Evolutionary conservation across 768 basidiomycete genomes (phyloP).

Genomic region (Podaxis sp.): DNA sequence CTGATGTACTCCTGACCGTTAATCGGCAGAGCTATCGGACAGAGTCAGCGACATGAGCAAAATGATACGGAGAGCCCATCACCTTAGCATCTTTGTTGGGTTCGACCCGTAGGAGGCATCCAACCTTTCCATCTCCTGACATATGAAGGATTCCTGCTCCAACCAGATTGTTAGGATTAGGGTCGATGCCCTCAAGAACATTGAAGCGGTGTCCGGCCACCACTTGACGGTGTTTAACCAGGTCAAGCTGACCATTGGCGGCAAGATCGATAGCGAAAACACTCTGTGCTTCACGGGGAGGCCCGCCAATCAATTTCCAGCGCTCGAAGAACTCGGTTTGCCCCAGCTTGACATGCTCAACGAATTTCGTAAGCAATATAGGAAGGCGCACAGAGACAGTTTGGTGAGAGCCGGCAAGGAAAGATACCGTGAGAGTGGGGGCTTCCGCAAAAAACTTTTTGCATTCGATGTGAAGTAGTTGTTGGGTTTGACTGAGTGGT

Average conservation of each 20-base stretch:
- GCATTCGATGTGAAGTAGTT: constrained; percentile 93
- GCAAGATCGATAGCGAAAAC: constrained; percentile 82
- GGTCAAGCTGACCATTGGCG: constrained; percentile 69
- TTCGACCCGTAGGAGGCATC: constrained; percentile 89
- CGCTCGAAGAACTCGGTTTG: constrained; percentile 92
- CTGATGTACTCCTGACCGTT: constrained; percentile 94
- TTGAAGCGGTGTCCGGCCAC: constrained; percentile 78
- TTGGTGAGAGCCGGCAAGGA: constrained; percentile 90
- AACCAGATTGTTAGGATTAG: constrained; percentile 91
- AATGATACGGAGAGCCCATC: constrained; percentile 8
- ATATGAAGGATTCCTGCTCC: constrained; percentile 96
- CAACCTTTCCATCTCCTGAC: constrained; percentile 90
- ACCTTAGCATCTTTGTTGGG: constrained; percentile 97
- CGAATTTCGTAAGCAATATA: constrained; percentile 86
- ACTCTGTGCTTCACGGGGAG: constrained; percentile 87
- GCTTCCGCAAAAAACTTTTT: constrained; percentile 77
- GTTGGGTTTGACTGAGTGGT: constrained; percentile 87
- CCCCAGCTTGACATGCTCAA: constrained; percentile 88
- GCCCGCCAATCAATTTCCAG: constrained; percentile 96
- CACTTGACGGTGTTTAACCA: constrained; percentile 70
- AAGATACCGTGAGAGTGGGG: constrained; percentile 85
- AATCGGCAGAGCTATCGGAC: constrained; percentile 79
- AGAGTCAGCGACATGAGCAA: constrained; percentile 5
- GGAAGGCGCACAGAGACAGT: constrained; percentile 83
- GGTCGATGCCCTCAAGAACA: constrained; percentile 82